Percentiles rank a stretch among this genome's conserved stretches.
Conservation (phyloP, 345 rosid genomes). For the Fremontodendron californicum region DNA sequence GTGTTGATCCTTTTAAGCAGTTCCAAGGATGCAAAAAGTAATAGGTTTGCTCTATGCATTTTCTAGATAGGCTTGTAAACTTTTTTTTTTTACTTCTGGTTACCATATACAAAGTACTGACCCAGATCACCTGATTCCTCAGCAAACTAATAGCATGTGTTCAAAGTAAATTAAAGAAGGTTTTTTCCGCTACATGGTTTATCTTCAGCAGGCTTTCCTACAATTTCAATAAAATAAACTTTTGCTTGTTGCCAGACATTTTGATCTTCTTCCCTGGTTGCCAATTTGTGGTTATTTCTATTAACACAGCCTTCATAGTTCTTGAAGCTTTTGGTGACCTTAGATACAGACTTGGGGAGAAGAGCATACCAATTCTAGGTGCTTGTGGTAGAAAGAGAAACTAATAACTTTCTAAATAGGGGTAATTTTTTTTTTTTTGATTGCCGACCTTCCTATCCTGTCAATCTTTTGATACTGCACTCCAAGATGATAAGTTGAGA, state of each 20-base stretch:
- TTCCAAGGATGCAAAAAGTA: background rate
- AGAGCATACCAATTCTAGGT: background rate
- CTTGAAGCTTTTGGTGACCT: background rate
- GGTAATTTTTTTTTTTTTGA: too few species aligned
- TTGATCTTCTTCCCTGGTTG: background rate
- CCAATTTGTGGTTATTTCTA: background rate
- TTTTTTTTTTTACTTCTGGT: background rate
- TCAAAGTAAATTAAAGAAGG: background rate
- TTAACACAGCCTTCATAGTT: background rate
- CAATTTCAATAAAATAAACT: background rate
- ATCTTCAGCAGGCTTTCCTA: constrained; percentile 4
- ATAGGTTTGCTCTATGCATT: background rate
- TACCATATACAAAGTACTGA: background rate
- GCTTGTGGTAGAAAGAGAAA: background rate
- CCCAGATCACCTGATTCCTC: background rate
- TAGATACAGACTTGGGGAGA: constrained; percentile 1
- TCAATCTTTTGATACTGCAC: background rate
- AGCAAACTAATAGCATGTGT: background rate
- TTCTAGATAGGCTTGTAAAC: background rate
- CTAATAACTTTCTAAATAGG: background rate
- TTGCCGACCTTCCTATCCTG: background rate
- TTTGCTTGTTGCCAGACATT: background rate
- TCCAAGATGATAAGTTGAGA: background rate
- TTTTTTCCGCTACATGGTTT: background rate
- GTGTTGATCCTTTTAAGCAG: background rate